Conservation (phyloP, 768 basidiomycete genomes). For the Suillus discolor region DNA sequence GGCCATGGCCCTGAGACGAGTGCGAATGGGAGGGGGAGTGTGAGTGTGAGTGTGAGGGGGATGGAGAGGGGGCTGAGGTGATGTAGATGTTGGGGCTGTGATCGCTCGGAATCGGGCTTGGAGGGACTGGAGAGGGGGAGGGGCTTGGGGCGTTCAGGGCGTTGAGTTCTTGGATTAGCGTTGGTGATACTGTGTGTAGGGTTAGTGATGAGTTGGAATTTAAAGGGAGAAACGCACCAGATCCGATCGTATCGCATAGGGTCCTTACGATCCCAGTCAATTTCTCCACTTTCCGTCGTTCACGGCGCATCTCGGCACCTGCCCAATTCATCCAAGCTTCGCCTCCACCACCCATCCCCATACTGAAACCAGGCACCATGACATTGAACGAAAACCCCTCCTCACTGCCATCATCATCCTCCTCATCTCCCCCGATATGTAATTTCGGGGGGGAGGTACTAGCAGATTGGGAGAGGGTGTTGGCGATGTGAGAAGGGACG, state of each 20-base stretch:
- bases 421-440: constrained; percentile 32
- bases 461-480: constrained; percentile 3
- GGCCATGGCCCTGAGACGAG: neutral
- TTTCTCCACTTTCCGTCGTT: constrained; percentile 63
- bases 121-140: constrained; percentile 26
- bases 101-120: constrained; percentile 16
- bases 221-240: constrained; percentile 40
- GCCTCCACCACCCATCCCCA: constrained; percentile 12
- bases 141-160: constrained; percentile 31
- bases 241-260: constrained; percentile 64
- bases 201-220: neutral
- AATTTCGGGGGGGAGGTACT: constrained; percentile 23
- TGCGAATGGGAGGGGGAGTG: constrained; percentile 18
- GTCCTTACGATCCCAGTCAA: constrained; percentile 59
- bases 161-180: constrained; percentile 29
- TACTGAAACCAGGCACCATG: constrained; percentile 12
- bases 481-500: constrained; percentile 21
- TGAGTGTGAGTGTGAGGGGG: neutral
- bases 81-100: constrained; percentile 70
- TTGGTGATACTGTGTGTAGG: constrained; percentile 18
- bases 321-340: constrained; percentile 35
- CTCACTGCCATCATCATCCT: constrained; percentile 19
- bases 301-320: constrained; percentile 48
- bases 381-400: constrained; percentile 9
- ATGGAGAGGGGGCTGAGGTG: constrained; percentile 59